A percentile compares a stretch with the other conserved stretches of the same genome.
phyloP scores from a whole-genome alignment of 345 rosid species.

The Alliaria petiolata region DNA sequence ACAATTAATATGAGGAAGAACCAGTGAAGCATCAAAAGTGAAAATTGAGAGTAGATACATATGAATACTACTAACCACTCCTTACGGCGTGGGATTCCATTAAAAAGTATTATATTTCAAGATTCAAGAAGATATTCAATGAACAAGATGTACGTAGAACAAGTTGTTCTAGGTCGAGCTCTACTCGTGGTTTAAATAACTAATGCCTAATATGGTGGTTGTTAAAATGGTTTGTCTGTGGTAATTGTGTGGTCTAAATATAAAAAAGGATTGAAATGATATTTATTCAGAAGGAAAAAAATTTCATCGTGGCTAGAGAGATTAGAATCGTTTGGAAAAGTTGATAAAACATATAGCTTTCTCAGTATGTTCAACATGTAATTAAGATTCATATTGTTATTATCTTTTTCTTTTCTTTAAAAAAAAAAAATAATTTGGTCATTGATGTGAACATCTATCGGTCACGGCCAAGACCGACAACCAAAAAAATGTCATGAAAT shows the following conservation, averaged over 20 bases:
- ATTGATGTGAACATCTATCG: constrained; percentile 13
- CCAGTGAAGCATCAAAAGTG: constrained; percentile 1
- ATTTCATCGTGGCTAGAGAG: too few species aligned
- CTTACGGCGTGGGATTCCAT: neutral
- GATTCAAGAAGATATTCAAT: neutral
- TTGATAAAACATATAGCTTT: neutral
- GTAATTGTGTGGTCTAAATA: neutral
- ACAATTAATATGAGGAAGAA: constrained; percentile 6
- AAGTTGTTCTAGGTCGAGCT: too few species aligned
- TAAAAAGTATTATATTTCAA: neutral
- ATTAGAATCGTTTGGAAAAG: too few species aligned
- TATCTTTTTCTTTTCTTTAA: neutral
- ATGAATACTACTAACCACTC: neutral
- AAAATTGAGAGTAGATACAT: neutral
- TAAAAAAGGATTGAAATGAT: neutral
- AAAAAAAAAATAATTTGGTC: neutral
- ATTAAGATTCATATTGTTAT: neutral
- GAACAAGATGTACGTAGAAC: too few species aligned
- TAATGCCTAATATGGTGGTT: neutral
- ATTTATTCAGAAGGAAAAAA: neutral
- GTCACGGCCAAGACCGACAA: constrained; percentile 14
- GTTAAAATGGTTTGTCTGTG: neutral
- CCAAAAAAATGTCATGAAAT: neutral
- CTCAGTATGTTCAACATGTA: neutral
- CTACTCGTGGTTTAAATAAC: too few species aligned